Evolutionary conservation across 192 early-diverging fungal species (phyloP), one percentile per base, ranked within the genome.

Genomic region (Thamnidium elegans): DNA sequence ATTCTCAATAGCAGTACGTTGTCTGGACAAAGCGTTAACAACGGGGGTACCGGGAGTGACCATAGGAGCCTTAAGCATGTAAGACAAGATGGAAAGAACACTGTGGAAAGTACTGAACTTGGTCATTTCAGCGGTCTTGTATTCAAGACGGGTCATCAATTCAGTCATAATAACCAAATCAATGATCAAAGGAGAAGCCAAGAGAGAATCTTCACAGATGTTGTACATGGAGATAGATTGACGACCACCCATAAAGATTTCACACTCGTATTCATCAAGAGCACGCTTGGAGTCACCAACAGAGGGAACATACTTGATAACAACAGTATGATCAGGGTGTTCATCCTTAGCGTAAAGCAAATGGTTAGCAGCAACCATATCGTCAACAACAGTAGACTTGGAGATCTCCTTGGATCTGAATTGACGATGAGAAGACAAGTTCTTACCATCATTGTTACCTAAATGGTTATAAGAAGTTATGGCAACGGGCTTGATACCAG

Each of bases 381-480:
- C 97, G 77, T 99, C 97, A 58, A 99, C 97, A 46, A 99, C 97
- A 75, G 87, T 95, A 72, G 88, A 90, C 87, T 99, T 99, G 70
- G 93, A 95, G 78, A 99, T 99, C 77, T 99, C 97, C 92, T 99
- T 99, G 75, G 89, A 91, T 50, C 97, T 89, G 89, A 99, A 99
- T 88, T 99, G 97, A 80, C 92, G 84, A 14, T 92, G 95, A 31
- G 94, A 93, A 34, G 90, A 93, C 79, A 99, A 84, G 86, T 99
- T 99, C 85, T 89, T 91, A 44, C 97, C 97, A 80, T 99, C 97
- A 78, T 99, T 99, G 90, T 99, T 99, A 64, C 97, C 97, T 72
- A 99, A 86, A 76, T 97, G 94, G 85, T 97, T 97, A 87, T 97
- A 99, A 46, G 87, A 90, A 42, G 95, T 94, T 70, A 99, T 99